Evolutionary conservation across 331 rosid genomes (phyloP).

Genomic region (Saraca asoca): DNA sequence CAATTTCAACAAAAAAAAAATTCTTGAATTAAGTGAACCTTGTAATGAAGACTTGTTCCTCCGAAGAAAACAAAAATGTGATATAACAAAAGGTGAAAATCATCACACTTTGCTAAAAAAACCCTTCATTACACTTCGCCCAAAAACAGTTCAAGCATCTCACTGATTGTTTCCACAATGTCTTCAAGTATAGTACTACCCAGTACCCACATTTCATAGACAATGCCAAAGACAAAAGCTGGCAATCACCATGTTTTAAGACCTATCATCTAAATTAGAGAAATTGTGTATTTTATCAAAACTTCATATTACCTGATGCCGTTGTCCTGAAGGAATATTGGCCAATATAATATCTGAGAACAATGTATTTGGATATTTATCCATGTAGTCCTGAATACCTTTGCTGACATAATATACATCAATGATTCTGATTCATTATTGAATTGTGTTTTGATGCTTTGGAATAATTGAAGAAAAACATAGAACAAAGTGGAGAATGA

Average conservation of each 20-base stretch:
- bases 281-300: constrained; percentile 7
- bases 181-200: constrained; percentile 3
- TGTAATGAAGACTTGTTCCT: no score
- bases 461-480: constrained; percentile 62
- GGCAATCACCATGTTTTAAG: constrained; percentile 28
- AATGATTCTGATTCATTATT: constrained; percentile 58
- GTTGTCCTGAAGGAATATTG: constrained; percentile 72
- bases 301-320: constrained; percentile 62
- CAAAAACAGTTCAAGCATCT: no score
- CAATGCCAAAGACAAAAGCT: constrained; percentile 26
- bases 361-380: constrained; percentile 63
- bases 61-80: no score
- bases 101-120: background rate
- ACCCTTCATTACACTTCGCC: background rate
- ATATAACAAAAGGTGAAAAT: background rate
- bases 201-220: constrained; percentile 20
- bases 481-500: constrained; percentile 66
- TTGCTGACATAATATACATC: constrained; percentile 47
- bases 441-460: constrained; percentile 30
- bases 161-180: background rate
- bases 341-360: constrained; percentile 92
- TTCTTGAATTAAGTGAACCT: background rate
- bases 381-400: constrained; percentile 59
- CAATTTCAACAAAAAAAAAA: constrained; percentile 21
- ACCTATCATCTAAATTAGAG: constrained; percentile 27